Percentiles rank a stretch among this genome's conserved stretches.
These are phyloP conservation scores for Claviceps pusilla DNA, from an alignment of 2,329 filamentous ascomycete genomes.

Conservation along the genomic window DNA sequence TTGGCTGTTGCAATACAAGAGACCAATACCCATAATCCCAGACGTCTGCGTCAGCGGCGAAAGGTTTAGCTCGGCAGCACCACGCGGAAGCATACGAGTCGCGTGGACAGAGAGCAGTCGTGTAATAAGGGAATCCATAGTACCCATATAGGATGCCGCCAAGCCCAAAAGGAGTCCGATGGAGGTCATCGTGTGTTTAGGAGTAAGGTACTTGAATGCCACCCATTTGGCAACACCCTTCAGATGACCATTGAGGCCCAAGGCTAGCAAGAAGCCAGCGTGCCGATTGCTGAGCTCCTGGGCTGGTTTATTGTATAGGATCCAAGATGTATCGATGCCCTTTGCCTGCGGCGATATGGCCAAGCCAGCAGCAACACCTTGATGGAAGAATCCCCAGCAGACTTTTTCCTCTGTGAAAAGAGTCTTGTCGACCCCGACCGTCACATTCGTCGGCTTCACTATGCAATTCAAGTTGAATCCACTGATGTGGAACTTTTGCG, in stretches of 20 bases:
- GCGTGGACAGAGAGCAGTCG: conserved; percentile 89
- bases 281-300: conserved; percentile 88
- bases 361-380: conserved; percentile 81
- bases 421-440: conserved; percentile 78
- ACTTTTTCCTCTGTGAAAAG: conserved; percentile 91
- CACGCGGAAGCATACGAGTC: conserved; percentile 80
- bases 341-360: conserved; percentile 80
- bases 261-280: conserved; percentile 77
- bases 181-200: conserved; percentile 98
- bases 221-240: conserved; percentile 93
- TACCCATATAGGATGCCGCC: conserved; percentile 85
- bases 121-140: conserved; percentile 93
- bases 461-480: conserved; percentile 86
- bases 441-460: conserved; percentile 83
- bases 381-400: conserved; percentile 97
- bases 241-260: conserved; percentile 90
- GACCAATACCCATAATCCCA: conserved; percentile 89
- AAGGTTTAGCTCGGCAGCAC: conserved; percentile 85
- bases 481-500: conserved; percentile 76
- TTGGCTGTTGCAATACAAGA: conserved; percentile 88
- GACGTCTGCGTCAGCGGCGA: conserved; percentile 89
- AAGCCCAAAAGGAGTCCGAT: conserved; percentile 86
- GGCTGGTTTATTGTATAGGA: conserved; percentile 85
- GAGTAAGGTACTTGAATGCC: conserved; percentile 96
- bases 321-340: conserved; percentile 97